Evolutionary conservation across 2,329 filamentous ascomycete species (phyloP).

Genomic region (Paramyrothecium roridum): DNA sequence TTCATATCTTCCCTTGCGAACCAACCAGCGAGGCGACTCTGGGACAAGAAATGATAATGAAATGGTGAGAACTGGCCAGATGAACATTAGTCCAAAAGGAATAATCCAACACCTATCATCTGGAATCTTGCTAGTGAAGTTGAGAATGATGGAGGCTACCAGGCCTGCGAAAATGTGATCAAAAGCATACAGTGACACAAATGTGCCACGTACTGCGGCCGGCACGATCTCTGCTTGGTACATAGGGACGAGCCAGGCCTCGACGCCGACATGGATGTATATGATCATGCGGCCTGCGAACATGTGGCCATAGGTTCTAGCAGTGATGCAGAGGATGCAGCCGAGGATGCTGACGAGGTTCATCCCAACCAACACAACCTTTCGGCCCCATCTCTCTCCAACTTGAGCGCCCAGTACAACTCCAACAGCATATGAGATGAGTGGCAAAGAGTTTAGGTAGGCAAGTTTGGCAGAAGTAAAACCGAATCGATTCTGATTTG

Average conservation of each 20-base stretch:
- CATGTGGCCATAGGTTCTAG: conserved; percentile 7
- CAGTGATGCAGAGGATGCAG: conserved; percentile 8
- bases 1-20: conserved; percentile 12
- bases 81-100: conserved; percentile 11
- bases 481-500: conserved; percentile 4
- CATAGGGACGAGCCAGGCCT: conserved; percentile 14
- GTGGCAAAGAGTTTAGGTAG: conserved; percentile 16
- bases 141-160: conserved; percentile 14
- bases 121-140: conserved; percentile 12
- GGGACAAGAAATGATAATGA: conserved; percentile 8
- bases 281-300: conserved; percentile 13
- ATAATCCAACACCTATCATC: conserved; percentile 14
- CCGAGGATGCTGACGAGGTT: conserved; percentile 12
- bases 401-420: conserved; percentile 10
- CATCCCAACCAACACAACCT: conserved; percentile 10
- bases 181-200: conserved; percentile 13
- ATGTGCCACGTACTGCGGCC: conserved; percentile 10
- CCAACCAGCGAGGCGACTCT: conserved; percentile 24
- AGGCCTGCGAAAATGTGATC: conserved; percentile 15
- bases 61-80: conserved; percentile 11
- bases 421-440: conserved; percentile 12
- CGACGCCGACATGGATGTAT: conserved; percentile 14
- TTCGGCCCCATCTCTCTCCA: conserved; percentile 13
- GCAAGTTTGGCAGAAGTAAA: conserved; percentile 13
- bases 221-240: conserved; percentile 17